Conservation (phyloP, 2,329 filamentous ascomycete species). For the Botrytis squamosa region DNA sequence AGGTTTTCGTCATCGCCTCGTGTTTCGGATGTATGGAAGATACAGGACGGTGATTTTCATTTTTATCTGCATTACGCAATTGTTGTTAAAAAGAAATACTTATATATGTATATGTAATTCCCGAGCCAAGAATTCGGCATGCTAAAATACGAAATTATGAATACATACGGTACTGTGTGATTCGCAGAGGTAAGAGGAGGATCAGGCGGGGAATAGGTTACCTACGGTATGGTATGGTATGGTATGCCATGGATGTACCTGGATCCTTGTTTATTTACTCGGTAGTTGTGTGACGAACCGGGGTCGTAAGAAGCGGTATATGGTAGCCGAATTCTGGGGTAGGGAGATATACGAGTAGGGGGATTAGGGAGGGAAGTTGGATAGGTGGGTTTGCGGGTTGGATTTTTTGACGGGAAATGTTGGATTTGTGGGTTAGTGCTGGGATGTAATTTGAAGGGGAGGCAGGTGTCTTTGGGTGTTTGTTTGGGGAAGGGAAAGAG, state of each 20-base stretch:
- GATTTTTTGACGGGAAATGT: background rate
- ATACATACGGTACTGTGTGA: background rate
- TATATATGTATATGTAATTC: background rate
- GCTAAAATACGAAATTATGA: background rate
- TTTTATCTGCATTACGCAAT: background rate
- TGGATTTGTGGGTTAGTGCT: background rate
- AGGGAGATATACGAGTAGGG: background rate
- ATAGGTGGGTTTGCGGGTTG: too few relatives aligned
- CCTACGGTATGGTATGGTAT: too few relatives aligned
- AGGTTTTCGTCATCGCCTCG: background rate
- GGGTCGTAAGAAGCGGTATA: background rate
- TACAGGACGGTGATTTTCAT: too few relatives aligned
- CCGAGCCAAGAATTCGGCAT: background rate
- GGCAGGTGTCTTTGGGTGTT: background rate
- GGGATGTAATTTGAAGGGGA: background rate
- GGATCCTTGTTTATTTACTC: background rate
- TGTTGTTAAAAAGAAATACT: too few relatives aligned
- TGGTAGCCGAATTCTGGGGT: background rate
- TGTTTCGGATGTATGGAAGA: too few relatives aligned
- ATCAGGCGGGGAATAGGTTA: background rate
- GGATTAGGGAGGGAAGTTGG: too few relatives aligned
- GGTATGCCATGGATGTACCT: too few relatives aligned
- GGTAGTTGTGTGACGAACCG: background rate
- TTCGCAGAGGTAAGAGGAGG: background rate
- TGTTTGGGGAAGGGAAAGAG: background rate